A percentile compares a stretch with the other conserved stretches of the same genome.
Evolutionary conservation across 2,329 filamentous ascomycete species (phyloP).

Genomic region (Zasmidium angulare): DNA sequence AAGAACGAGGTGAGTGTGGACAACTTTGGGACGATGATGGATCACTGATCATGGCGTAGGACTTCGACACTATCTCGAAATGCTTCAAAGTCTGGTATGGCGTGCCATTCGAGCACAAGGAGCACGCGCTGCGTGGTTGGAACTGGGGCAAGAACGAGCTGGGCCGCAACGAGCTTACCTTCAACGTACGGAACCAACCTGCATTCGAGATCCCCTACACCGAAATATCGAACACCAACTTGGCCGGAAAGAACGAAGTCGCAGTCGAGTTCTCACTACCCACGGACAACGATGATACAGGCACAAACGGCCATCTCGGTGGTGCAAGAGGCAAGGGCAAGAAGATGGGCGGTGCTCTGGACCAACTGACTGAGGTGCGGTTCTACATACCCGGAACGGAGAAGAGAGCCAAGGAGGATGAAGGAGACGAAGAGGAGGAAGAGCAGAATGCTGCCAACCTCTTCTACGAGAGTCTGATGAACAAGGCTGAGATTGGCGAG

Average conservation of each 20-base stretch:
- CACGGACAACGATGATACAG: constrained; percentile 67
- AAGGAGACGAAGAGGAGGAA: constrained; percentile 58
- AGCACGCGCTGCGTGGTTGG: constrained; percentile 94
- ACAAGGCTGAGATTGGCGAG: constrained; percentile 98
- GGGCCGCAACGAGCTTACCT: constrained; percentile 87
- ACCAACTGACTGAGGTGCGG: constrained; percentile 96
- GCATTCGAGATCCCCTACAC: constrained; percentile 97
- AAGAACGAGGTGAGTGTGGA: constrained; percentile 66
- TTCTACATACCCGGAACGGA: constrained; percentile 96
- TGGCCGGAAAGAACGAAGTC: constrained; percentile 96
- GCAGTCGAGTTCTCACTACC: constrained; percentile 88
- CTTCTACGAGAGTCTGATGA: constrained; percentile 98
- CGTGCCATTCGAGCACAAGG: constrained; percentile 84
- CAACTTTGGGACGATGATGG: constrained; percentile 5
- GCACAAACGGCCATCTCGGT: constrained; percentile 70
- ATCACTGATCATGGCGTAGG: constrained; percentile 48
- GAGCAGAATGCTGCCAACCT: constrained; percentile 93
- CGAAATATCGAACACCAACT: constrained; percentile 95
- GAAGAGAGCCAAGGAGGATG: constrained; percentile 65
- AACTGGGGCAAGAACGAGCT: constrained; percentile 99
- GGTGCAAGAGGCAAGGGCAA: constrained; percentile 76
- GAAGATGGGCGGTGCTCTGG: constrained; percentile 83
- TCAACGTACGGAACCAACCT: constrained; percentile 95
- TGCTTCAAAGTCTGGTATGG: constrained; percentile 99
- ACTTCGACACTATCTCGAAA: constrained; percentile 86